Evolutionary conservation across 1,284 basidiomycete genomes (phyloP).

Genomic region (Ceratobasidium papillatum): DNA sequence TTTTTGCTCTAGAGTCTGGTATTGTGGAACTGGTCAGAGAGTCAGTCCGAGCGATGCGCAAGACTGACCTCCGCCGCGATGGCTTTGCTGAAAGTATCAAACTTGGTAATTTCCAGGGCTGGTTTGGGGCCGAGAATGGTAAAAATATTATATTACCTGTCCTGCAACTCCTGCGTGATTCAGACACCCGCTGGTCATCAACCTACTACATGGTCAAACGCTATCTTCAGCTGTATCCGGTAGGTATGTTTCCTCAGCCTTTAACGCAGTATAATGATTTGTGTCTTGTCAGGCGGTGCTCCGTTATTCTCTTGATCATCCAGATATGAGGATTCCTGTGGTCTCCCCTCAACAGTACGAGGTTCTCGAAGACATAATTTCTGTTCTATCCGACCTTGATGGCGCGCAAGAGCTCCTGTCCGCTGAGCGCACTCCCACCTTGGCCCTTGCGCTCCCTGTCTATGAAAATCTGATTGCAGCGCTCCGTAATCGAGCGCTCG

Average conservation of each 20-base stretch:
- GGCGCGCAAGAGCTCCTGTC: slow-evolving; percentile 36
- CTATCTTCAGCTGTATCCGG: slow-evolving; percentile 7
- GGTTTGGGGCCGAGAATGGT: background rate
- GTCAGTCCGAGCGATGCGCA: background rate
- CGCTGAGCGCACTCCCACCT: slow-evolving; percentile 36
- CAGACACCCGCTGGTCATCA: background rate
- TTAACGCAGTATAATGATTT: too few relatives aligned
- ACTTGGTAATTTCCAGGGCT: background rate
- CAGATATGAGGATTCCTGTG: background rate
- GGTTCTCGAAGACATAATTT: slow-evolving; percentile 20
- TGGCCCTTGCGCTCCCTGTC: slow-evolving; percentile 32
- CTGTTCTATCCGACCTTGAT: slow-evolving; percentile 1
- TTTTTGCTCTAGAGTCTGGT: background rate
- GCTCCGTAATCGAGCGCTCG: background rate
- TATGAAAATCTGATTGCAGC: slow-evolving; percentile 28
- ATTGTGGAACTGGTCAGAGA: background rate
- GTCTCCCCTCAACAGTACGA: background rate
- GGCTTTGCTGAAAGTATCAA: background rate
- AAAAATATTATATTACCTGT: background rate
- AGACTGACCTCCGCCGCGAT: background rate
- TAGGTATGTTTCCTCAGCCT: background rate
- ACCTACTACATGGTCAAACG: slow-evolving; percentile 16
- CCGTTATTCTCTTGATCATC: background rate
- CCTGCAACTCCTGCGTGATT: background rate
- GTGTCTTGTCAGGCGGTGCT: background rate